Base-by-base conservation (phyloP, 2,329 filamentous ascomycete species). In the Paecilomyces dactylethromorphus region DNA sequence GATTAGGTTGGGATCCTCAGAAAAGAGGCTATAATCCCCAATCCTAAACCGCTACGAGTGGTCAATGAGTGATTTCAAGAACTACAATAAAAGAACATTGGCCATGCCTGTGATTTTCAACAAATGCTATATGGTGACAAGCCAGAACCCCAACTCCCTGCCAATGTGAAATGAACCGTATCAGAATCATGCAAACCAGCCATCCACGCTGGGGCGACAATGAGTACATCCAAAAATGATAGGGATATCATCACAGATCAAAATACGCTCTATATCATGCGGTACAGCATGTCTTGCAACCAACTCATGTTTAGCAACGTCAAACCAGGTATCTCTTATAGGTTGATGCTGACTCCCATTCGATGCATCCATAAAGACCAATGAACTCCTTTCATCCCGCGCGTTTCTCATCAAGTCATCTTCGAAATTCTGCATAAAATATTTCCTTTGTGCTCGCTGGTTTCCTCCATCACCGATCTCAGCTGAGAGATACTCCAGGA, bases 391-490 rank as follows among this genome's bases (percentile, higher is more conserved):
- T 51, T 71, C 70, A 58, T 76, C 73, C 56, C 72, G 74, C 60
- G 71, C 69, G 58, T 74, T 68, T 31, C 61, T 60, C 50, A 64
- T 72, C 63, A 72, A 72, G 58, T 77, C 75, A n/a, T 68, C 64
- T 55, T 76, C 68, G 57, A 77, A 77, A 53, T 76, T 77, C 53
- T 69, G 66, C 75, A 77, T 78, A 59, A 78, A 78, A 32, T 75
- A 71, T 61, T 71, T 77, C 26, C 75, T 71, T 60, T 76, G 73
- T 59, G 69, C 63, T 22, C 74, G 70, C 59, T 75, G 74, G 57
- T 68, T 76, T 29, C 71, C 69, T 3, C 75, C 74, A 35, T 76
- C 72, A 5, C 75, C 75, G 32, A 77, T 77, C 58, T 77, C 75
- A 0, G 75, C 75, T 1, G 75, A 76, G 63, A 78, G 76, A 57